These are phyloP conservation scores for Vicia villosa DNA, from an alignment of 306 rosid genomes.

Conservation along the genomic window DNA sequence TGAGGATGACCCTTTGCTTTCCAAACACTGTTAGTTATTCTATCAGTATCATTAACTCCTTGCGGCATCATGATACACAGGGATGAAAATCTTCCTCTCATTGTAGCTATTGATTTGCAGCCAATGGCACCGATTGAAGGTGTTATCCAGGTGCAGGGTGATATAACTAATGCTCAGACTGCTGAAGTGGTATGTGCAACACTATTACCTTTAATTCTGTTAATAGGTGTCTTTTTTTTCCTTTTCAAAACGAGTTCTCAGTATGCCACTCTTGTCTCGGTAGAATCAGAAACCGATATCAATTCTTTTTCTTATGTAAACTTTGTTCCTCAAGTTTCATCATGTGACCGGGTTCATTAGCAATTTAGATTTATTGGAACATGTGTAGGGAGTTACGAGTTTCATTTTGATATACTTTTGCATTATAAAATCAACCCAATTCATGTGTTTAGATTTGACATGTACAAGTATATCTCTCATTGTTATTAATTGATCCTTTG, in stretches of 20 bases:
- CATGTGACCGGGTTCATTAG: neutral
- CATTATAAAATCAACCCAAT: constrained; percentile 16
- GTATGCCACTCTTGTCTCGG: neutral
- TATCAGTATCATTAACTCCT: constrained; percentile 37
- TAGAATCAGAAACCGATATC: constrained; percentile 4
- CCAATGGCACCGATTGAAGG: constrained; percentile 99
- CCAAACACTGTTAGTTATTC: constrained; percentile 2
- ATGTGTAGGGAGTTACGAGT: neutral
- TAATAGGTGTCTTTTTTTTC: constrained; percentile 3
- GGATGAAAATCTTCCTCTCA: constrained; percentile 82
- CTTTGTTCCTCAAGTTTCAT: constrained; percentile 6
- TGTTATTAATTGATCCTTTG: neutral
- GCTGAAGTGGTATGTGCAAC: constrained; percentile 72
- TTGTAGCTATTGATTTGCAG: constrained; percentile 98
- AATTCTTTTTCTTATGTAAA: neutral
- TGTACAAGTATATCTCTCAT: neutral
- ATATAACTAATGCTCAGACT: constrained; percentile 93
- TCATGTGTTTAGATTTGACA: constrained; percentile 10
- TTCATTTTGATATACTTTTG: no score
- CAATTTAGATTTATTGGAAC: constrained; percentile 10
- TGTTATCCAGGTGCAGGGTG: constrained; percentile 98
- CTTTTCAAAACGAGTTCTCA: neutral
- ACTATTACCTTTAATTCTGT: constrained; percentile 13
- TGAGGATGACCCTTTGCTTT: neutral
- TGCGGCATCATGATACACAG: constrained; percentile 48